Base-by-base conservation (phyloP, 225 moss, liverwort and hornwort species). In the Pleurozium schreberi region DNA sequence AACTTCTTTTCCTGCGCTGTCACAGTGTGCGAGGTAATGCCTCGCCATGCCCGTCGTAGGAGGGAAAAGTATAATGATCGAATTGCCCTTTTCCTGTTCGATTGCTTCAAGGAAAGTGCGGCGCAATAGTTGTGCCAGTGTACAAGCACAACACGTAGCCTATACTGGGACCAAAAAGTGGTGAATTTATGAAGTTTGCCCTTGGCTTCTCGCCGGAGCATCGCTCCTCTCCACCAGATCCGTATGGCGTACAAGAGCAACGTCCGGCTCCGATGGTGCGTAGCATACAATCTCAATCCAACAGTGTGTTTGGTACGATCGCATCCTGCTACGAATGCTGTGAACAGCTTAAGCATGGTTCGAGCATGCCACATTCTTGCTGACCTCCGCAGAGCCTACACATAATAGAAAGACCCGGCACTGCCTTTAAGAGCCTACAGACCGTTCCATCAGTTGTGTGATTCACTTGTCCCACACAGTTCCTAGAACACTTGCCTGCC, bases 21-120 rank as follows among this genome's bases (percentile, higher is more conserved):
- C 55, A 87, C 64, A 50, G 91, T 85, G 76, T 91, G 74, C 76
- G 87, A 84, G 50, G 81, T 69, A 87, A 94, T 92, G 81, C 91
- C 91, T 65, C 91, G 94, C 98, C 97, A 98, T 89, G 94, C 95
- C 68, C 93, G 92, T 75, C 95, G 94, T 52, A 97, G 91, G 80
- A 93, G 86, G 58, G 90, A 94, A 82, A 94, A 94, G 85, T 92
- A 94, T 45, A 93, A 90, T 66, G 96, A 86, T 53, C 93, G 94
- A 60, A 89, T 81, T 78, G 95, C 97, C 87, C 94, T 93, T 81
- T 94, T 95, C 75, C 91, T 84, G 82, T 95, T 95, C n/a, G 90
- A 76, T 62, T 92, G 88, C 88, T 97, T 95, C 89, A 91, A 73
- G 45, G 90, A 75, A 28, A 92, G 82, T 36, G 53, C 88, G 20